Conservation (phyloP, 2,329 filamentous ascomycete genomes). For the Phaeosphaeria sp. region DNA sequence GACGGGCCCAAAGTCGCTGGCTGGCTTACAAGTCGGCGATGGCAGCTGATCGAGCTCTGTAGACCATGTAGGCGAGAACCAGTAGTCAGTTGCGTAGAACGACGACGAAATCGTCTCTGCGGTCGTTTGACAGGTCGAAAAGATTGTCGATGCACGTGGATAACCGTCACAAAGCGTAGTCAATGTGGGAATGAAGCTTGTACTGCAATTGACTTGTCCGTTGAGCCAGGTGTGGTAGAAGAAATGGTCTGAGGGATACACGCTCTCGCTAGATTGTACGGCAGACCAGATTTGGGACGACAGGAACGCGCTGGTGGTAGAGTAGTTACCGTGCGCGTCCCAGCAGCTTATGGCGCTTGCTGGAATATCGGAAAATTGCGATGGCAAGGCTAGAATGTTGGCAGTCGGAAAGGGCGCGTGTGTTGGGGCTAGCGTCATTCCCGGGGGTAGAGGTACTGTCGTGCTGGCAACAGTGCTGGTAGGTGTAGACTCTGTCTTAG, state of each 20-base stretch:
- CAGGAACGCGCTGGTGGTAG: not conserved
- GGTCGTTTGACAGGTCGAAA: not conserved
- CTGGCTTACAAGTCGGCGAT: slow-evolving; percentile 2
- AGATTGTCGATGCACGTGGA: not conserved
- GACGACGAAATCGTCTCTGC: not conserved
- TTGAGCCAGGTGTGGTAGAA: not conserved
- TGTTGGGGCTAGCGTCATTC: not conserved
- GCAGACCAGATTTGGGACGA: not conserved
- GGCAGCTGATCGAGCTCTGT: slow-evolving; percentile 5
- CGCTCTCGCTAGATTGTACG: not conserved
- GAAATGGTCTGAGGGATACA: not conserved
- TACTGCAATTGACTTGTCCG: not conserved
- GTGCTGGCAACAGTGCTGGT: not conserved
- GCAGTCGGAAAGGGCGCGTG: slow-evolving; percentile 1
- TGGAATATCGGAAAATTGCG: slow-evolving; percentile 7
- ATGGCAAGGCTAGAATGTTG: not conserved
- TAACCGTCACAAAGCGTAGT: slow-evolving; percentile 10
- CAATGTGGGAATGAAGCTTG: not conserved
- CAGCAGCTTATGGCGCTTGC: slow-evolving; percentile 2
- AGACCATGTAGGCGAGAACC: slow-evolving; percentile 5
- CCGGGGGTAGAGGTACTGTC: not conserved
- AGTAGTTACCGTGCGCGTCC: slow-evolving; percentile 1
- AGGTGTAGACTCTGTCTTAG: not conserved
- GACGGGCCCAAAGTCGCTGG: slow-evolving; percentile 4
- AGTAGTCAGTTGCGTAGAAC: not conserved